phyloP scores from a whole-genome alignment of 345 rosid genomes.

The Carallia brachiata region DNA sequence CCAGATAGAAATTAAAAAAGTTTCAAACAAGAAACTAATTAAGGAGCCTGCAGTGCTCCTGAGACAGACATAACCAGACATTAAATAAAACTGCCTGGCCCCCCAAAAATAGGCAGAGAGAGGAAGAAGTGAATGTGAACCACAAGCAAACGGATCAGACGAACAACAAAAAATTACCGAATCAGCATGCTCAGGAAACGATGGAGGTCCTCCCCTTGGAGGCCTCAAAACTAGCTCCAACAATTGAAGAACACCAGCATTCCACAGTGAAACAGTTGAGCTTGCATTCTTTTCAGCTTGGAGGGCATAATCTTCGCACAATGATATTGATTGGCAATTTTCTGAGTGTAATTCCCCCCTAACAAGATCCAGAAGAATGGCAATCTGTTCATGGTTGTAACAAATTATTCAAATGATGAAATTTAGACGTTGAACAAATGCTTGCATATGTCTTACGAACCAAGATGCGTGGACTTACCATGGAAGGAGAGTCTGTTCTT shows the following conservation, averaged over 20 bases:
- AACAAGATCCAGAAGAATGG: conserved; percentile 72
- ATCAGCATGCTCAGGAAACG: conserved; percentile 74
- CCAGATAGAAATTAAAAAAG: background rate
- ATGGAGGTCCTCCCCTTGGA: conserved; percentile 77
- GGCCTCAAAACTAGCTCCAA: conserved; percentile 75
- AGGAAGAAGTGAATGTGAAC: background rate
- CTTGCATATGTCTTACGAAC: conserved; percentile 9
- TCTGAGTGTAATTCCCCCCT: conserved; percentile 51
- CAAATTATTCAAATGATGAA: conserved; percentile 11
- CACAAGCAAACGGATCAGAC: background rate
- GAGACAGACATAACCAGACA: background rate
- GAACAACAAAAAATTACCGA: conserved; percentile 41
- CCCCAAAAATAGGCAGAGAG: background rate
- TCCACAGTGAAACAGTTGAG: conserved; percentile 36
- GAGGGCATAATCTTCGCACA: conserved; percentile 12
- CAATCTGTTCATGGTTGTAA: conserved; percentile 47
- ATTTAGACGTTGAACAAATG: conserved; percentile 2
- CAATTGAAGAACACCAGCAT: conserved; percentile 52
- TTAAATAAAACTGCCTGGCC: background rate
- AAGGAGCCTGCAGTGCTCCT: background rate
- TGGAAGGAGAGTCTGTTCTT: conserved; percentile 62
- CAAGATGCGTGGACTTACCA: conserved; percentile 50
- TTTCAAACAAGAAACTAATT: background rate
- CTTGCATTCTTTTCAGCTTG: conserved; percentile 26
- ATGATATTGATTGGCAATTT: conserved; percentile 25